phyloP scores from a whole-genome alignment of 495 filamentous ascomycete species.

The Pseudoneurospora amorphoporcata region DNA sequence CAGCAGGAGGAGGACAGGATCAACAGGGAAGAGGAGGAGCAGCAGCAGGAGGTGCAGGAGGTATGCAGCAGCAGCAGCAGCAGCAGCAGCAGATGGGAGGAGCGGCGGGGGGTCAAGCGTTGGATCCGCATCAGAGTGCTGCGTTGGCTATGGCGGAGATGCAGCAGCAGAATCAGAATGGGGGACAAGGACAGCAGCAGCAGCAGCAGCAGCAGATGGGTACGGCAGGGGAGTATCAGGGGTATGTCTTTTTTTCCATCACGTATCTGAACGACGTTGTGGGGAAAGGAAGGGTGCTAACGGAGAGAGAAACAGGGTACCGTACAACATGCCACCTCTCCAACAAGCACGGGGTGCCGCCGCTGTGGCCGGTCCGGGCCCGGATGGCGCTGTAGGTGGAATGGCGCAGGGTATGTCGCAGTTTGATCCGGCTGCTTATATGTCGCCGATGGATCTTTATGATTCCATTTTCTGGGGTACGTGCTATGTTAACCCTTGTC shows the following conservation, averaged over 20 bases:
- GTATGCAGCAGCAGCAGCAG: not conserved
- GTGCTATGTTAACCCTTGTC: slow-evolving; percentile 3
- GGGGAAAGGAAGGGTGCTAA: not conserved
- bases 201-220: slow-evolving; percentile 7
- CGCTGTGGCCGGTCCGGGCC: not conserved
- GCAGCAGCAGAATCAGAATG: slow-evolving; percentile 34
- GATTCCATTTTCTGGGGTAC: slow-evolving; percentile 51
- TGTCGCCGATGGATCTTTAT: slow-evolving; percentile 49
- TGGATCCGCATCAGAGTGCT: slow-evolving; percentile 43
- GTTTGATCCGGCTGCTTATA: slow-evolving; percentile 33
- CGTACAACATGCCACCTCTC: slow-evolving; percentile 3
- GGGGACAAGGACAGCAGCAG: slow-evolving; percentile 8
- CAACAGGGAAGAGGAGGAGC: not conserved
- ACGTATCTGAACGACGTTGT: too few relatives aligned
- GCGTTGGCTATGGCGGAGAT: slow-evolving; percentile 47
- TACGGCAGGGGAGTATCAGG: not conserved
- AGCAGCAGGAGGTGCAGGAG: not conserved
- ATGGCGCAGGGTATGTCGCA: slow-evolving; percentile 26
- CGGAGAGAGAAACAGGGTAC: not conserved
- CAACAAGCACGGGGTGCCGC: not conserved
- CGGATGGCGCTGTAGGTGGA: not conserved
- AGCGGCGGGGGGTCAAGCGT: slow-evolving; percentile 12
- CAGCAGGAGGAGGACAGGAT: too few relatives aligned
- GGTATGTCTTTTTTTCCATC: slow-evolving; percentile 6
- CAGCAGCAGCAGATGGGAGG: slow-evolving; percentile 2